These are phyloP conservation scores for Puccinia coronata DNA, from an alignment of 1,284 basidiomycete species.

Conservation along the genomic window DNA sequence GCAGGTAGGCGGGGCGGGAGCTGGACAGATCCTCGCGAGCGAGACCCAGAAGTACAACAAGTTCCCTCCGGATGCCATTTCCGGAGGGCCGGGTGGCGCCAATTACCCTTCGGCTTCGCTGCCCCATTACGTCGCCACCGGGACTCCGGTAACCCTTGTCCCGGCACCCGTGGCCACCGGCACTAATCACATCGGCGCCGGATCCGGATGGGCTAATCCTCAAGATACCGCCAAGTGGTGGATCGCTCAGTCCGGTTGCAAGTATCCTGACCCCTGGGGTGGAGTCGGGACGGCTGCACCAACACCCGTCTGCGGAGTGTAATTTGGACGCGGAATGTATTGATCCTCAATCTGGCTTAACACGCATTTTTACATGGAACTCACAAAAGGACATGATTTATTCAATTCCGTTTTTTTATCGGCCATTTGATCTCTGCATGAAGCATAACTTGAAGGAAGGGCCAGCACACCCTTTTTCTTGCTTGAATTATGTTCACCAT, in stretches of 20 bases:
- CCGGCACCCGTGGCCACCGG: constrained; percentile 22
- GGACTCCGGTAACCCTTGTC: constrained; percentile 28
- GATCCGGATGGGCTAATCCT: constrained; percentile 39
- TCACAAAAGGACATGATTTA: background rate
- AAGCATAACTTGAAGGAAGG: background rate
- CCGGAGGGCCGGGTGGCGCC: constrained; percentile 23
- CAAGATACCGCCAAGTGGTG: constrained; percentile 40
- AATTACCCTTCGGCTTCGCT: constrained; percentile 14
- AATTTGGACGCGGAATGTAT: background rate
- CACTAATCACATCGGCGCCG: background rate
- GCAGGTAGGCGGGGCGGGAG: constrained; percentile 42
- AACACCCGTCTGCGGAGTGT: constrained; percentile 40
- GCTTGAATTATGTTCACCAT: background rate
- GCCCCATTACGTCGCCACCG: constrained; percentile 35
- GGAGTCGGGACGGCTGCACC: constrained; percentile 43
- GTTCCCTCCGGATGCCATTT: constrained; percentile 43
- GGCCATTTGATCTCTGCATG: no score
- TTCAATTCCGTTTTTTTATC: no score
- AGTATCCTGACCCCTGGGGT: constrained; percentile 47
- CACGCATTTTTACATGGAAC: background rate
- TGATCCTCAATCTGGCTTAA: background rate
- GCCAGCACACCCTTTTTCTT: background rate
- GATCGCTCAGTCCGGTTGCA: constrained; percentile 39
- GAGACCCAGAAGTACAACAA: constrained; percentile 8
- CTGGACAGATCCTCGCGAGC: constrained; percentile 28